A percentile compares a stretch with the other conserved stretches of the same genome.
phyloP scores from a whole-genome alignment of 352 stramenopile species.

The Pythium guiyangense region DNA sequence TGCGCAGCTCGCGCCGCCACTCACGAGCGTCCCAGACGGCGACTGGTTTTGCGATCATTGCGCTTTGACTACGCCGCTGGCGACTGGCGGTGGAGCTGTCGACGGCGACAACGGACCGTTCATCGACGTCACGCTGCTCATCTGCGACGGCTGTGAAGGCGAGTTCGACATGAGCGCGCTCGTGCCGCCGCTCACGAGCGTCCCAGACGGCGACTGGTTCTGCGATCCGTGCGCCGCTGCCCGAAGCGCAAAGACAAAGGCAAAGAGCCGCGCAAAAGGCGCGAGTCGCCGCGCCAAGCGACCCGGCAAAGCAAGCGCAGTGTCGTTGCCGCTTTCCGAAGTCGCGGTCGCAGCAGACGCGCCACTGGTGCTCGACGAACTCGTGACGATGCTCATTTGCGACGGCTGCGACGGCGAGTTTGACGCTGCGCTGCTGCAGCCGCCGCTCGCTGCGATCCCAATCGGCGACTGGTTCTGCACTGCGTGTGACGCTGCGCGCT shows the following conservation, averaged over 20 bases:
- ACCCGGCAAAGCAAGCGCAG: no score
- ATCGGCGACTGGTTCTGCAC: slow-evolving; percentile 50
- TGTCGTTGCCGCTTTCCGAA: no score
- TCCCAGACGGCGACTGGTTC: slow-evolving; percentile 48
- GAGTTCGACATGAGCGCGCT: slow-evolving; percentile 54
- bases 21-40: slow-evolving; percentile 19
- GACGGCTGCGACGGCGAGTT: slow-evolving; percentile 68
- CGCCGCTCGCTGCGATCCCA: slow-evolving; percentile 33
- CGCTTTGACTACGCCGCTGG: no score
- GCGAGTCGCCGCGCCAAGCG: not conserved
- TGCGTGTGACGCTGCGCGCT: not conserved
- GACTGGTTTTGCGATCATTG: slow-evolving; percentile 33
- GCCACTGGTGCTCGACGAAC: slow-evolving; percentile 2
- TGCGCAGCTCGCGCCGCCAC: slow-evolving; percentile 16
- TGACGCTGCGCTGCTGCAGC: slow-evolving; percentile 37
- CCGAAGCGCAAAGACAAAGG: not conserved
- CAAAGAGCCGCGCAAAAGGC: not conserved
- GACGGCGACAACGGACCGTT: not conserved
- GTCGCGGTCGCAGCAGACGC: no score
- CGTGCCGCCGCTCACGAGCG: slow-evolving; percentile 32
- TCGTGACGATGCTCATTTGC: slow-evolving; percentile 49
- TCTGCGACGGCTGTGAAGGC: slow-evolving; percentile 68
- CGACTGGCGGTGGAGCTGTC: no score
- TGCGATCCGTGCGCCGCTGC: slow-evolving; percentile 19
- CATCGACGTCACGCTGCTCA: slow-evolving; percentile 34